Evolutionary conservation across 108 stramenopile species (phyloP).

Genomic region (Mediolabrus comicus): DNA sequence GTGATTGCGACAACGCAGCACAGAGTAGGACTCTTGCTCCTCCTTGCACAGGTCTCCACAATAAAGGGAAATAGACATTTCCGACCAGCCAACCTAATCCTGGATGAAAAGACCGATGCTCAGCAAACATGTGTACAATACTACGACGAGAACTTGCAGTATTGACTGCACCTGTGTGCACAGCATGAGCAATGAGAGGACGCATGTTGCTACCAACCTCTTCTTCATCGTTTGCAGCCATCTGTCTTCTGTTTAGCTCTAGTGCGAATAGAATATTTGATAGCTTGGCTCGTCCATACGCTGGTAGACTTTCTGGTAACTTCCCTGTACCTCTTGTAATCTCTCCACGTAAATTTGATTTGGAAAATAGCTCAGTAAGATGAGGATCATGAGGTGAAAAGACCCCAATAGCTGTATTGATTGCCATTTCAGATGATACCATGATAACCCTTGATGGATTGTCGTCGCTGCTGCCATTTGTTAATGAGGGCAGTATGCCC

Average conservation of each 20-base stretch:
- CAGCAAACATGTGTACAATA: too few species aligned
- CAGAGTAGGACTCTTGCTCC: not conserved
- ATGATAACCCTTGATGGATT: slow-evolving; percentile 8
- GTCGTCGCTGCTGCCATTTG: not conserved
- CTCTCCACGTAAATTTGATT: not conserved
- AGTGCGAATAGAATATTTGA: slow-evolving; percentile 1
- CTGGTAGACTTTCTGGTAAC: not conserved
- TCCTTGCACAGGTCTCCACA: not conserved
- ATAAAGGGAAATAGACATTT: not conserved
- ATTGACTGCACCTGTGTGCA: not conserved
- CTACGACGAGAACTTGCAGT: not conserved
- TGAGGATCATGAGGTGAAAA: too few species aligned
- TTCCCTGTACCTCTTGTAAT: not conserved
- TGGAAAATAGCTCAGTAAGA: too few species aligned
- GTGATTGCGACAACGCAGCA: not conserved
- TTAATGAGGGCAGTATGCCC: not conserved
- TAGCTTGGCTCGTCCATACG: slow-evolving; percentile 11
- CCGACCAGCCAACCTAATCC: not conserved
- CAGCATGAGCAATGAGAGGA: not conserved
- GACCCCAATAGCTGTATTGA: not conserved
- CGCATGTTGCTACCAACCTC: too few species aligned
- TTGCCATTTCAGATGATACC: not conserved
- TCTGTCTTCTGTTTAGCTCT: slow-evolving; percentile 3
- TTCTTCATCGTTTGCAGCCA: too few species aligned
- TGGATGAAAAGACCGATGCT: not conserved